Percentiles rank a stretch among this genome's conserved stretches.
Evolutionary conservation across 306 rosid species (phyloP).

Genomic region (Prinsepia uniflora): DNA sequence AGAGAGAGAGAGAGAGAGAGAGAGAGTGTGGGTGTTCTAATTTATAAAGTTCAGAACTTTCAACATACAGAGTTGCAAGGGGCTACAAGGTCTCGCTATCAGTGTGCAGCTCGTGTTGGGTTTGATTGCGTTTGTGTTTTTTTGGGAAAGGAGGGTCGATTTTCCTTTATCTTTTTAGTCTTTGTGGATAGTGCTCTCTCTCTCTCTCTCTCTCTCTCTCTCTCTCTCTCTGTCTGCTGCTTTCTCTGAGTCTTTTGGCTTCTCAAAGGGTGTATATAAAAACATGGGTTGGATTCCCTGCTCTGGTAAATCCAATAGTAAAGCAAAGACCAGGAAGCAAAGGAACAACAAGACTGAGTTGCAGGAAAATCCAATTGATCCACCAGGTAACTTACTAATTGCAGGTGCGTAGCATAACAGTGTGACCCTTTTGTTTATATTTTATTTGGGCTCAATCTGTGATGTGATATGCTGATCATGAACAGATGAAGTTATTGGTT

Average conservation of each 20-base stretch:
- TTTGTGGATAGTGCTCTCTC: slow-evolving; percentile 8
- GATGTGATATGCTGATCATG: slow-evolving; percentile 2
- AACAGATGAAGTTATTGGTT: slow-evolving; percentile 6
- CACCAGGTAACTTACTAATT: slow-evolving; percentile 39
- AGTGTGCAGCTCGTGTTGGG: slow-evolving; percentile 35
- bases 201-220: neutral
- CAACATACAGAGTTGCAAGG: neutral
- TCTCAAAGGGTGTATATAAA: neutral
- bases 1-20: neutral
- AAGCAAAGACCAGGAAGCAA: slow-evolving; percentile 44
- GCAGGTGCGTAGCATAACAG: slow-evolving; percentile 10
- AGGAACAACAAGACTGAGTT: slow-evolving; percentile 44
- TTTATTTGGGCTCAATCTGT: slow-evolving; percentile 30
- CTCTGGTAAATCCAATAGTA: slow-evolving; percentile 59
- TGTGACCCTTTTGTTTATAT: slow-evolving; percentile 25
- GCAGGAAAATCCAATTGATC: slow-evolving; percentile 42
- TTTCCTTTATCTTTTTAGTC: slow-evolving; percentile 21
- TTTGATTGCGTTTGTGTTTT: slow-evolving; percentile 18
- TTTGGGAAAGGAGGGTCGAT: slow-evolving; percentile 12
- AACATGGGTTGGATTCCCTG: slow-evolving; percentile 91
- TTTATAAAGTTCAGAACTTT: neutral
- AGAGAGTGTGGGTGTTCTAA: neutral
- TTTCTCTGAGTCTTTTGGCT: slow-evolving; percentile 4
- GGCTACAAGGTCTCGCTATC: slow-evolving; percentile 21
- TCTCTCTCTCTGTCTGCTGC: neutral